Evolutionary conservation across 2,329 filamentous ascomycete species (phyloP), one percentile per base, ranked within the genome.

Genomic region (Pyrenophora tritici-repentis): DNA sequence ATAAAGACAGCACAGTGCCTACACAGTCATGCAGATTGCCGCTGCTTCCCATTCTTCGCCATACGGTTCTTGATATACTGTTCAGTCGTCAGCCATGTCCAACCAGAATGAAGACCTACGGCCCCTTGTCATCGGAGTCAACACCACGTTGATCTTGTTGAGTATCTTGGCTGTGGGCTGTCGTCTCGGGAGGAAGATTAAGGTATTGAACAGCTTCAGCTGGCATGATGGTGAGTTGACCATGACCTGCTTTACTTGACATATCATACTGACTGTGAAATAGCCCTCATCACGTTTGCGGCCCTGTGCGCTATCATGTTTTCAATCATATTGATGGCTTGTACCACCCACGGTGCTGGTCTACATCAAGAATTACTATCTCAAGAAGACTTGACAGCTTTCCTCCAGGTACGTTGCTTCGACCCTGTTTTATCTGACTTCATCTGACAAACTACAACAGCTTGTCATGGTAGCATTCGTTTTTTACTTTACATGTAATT

Each of bases 401-500:
- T 66, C 22, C 26, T 47, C 4, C 66, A 67, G 52, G 49, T 52
- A 6, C n/a, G 35, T 7, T 13, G 5, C 13, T 20, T n/a, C 17
- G 2, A 1, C 20, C 14, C 1, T n/a, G 7, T 3, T n/a, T 26
- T 9, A 8, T 10, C 18, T 10, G 2, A 13, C 9, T 6, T 7
- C 1, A 8, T 14, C 44, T 52, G 1, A 52, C 20, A 3, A 5
- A 2, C n/a, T 12, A 3, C 2, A 2, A 10, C 16, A 66, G 49
- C 35, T 65, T 18, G 42, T 53, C 43, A 62, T 62, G 61, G 70
- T 56, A 9, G 58, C 65, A 5, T 56, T 59, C 14, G 52, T 68
- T 16, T 74, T 75, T 56, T 76, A 76, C 58, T 73, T 74, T 51
- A 49, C 62, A 36, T 73, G 72, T 45, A 74, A 76, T 47, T 75